These are phyloP conservation scores for Trichodelitschia bisporula DNA, from an alignment of 495 filamentous ascomycete genomes.

Conservation along the genomic window DNA sequence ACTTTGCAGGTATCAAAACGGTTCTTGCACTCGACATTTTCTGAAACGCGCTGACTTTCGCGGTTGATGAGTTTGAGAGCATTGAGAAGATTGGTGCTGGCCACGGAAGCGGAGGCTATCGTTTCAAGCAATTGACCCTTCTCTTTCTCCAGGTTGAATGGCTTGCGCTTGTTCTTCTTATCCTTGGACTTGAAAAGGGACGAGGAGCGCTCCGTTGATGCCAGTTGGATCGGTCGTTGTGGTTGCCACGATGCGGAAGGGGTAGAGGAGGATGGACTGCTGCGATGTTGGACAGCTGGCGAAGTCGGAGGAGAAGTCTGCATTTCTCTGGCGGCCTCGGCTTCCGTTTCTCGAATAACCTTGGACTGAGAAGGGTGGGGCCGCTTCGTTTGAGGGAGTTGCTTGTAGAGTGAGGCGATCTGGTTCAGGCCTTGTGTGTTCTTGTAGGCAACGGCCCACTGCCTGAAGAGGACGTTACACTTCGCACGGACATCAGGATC, in stretches of 20 bases:
- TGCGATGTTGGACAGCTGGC: not conserved
- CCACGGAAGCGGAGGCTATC: conserved; percentile 66
- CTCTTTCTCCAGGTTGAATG: conserved; percentile 71
- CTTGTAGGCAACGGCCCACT: conserved; percentile 73
- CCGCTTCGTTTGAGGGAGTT: conserved; percentile 37
- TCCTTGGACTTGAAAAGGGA: conserved; percentile 19
- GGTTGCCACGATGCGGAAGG: not conserved
- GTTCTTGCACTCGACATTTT: conserved; percentile 48
- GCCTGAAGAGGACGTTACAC: conserved; percentile 59
- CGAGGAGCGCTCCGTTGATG: conserved; percentile 1
- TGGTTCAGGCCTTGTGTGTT: conserved; percentile 55
- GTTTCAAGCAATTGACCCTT: conserved; percentile 59
- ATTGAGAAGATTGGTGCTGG: conserved; percentile 78
- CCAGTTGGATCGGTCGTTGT: not conserved
- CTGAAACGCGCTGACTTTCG: conserved; percentile 66
- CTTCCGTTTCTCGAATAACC: conserved; percentile 43
- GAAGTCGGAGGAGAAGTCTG: conserved; percentile 5
- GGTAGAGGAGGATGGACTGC: too few relatives aligned
- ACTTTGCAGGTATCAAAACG: conserved; percentile 72
- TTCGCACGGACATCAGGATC: conserved; percentile 70
- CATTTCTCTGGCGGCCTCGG: conserved; percentile 6
- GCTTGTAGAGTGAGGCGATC: conserved; percentile 58
- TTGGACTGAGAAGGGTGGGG: conserved; percentile 47
- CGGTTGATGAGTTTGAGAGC: conserved; percentile 76
- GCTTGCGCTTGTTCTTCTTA: conserved; percentile 24